Percentiles rank a stretch among this genome's conserved stretches.
These are phyloP conservation scores for Pythium vanterpoolii DNA, from an alignment of 352 stramenopile species.

Conservation along the genomic window DNA sequence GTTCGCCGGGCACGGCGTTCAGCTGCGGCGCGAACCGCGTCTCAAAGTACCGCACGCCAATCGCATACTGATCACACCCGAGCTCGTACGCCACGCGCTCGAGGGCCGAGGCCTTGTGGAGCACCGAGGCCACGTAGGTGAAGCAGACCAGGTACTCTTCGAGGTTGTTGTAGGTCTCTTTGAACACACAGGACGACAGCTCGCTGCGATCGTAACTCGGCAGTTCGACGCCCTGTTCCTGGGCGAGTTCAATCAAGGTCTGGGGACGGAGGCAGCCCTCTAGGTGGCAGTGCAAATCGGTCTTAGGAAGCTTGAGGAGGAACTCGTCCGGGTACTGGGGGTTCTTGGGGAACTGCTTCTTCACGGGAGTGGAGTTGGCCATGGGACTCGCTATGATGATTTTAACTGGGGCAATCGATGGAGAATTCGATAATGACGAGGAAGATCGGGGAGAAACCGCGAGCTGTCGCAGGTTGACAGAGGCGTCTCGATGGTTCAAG, in stretches of 20 bases:
- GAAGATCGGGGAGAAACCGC: too few species aligned
- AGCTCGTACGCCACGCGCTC: conserved; percentile 88
- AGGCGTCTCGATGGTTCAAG: too few species aligned
- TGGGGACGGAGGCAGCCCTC: conserved; percentile 77
- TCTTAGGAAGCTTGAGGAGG: conserved; percentile 68
- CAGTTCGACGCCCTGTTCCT: conserved; percentile 59
- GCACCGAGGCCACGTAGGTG: conserved; percentile 61
- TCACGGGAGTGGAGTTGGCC: not conserved
- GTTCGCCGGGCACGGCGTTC: conserved; percentile 49
- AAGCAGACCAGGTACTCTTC: conserved; percentile 88
- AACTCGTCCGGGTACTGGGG: conserved; percentile 64
- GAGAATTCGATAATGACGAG: too few species aligned
- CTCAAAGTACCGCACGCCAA: conserved; percentile 87
- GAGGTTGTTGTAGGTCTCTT: conserved; percentile 73
- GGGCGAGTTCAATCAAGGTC: conserved; percentile 83
- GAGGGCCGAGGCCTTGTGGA: conserved; percentile 55
- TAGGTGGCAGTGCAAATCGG: conserved; percentile 86
- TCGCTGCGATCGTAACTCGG: conserved; percentile 65
- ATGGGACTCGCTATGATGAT: not conserved
- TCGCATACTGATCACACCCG: conserved; percentile 65
- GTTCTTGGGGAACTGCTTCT: conserved; percentile 52
- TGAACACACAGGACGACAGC: conserved; percentile 67
- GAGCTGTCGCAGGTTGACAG: too few species aligned
- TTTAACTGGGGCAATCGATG: not conserved
- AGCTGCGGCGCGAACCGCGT: conserved; percentile 84